Conservation (phyloP, 495 filamentous ascomycete species). For the Aspergillus cavernicola region DNA sequence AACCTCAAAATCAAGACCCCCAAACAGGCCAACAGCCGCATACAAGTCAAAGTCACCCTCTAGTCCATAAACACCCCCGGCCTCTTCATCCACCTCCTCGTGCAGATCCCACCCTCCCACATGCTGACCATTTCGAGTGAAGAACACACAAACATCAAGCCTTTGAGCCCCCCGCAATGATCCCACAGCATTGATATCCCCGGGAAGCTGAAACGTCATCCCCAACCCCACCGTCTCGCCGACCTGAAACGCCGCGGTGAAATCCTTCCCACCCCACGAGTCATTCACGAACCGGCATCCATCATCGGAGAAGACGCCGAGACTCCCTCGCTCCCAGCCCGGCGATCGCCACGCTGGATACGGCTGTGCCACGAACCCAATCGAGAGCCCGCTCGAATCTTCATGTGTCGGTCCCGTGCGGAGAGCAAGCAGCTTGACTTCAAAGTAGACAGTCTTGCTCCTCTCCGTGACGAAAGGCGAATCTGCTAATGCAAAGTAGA, state of each 20-base stretch:
- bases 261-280: slow-evolving; percentile 73
- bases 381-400: slow-evolving; percentile 60
- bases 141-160: slow-evolving; percentile 62
- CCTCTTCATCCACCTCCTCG: slow-evolving; percentile 71
- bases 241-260: slow-evolving; percentile 51
- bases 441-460: slow-evolving; percentile 71
- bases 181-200: slow-evolving; percentile 8
- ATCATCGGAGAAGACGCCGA: slow-evolving; percentile 91
- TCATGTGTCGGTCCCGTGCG: slow-evolving; percentile 29
- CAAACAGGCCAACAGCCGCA: slow-evolving; percentile 73
- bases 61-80: slow-evolving; percentile 66
- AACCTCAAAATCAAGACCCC: slow-evolving; percentile 67
- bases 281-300: slow-evolving; percentile 86
- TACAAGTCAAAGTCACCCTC: slow-evolving; percentile 80
- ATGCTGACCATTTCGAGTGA: slow-evolving; percentile 66
- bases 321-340: slow-evolving; percentile 81
- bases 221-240: slow-evolving; percentile 64
- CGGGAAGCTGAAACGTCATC: slow-evolving; percentile 57
- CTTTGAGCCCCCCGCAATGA: slow-evolving; percentile 17
- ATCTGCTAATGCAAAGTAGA: slow-evolving; percentile 68
- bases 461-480: slow-evolving; percentile 58
- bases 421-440: slow-evolving; percentile 58
- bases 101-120: slow-evolving; percentile 75
- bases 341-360: slow-evolving; percentile 87
- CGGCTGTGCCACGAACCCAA: slow-evolving; percentile 77